A percentile compares a stretch with the other conserved stretches of the same genome.
Evolutionary conservation across 805 yeast species (phyloP).

Genomic region (Priceomyces castillae): DNA sequence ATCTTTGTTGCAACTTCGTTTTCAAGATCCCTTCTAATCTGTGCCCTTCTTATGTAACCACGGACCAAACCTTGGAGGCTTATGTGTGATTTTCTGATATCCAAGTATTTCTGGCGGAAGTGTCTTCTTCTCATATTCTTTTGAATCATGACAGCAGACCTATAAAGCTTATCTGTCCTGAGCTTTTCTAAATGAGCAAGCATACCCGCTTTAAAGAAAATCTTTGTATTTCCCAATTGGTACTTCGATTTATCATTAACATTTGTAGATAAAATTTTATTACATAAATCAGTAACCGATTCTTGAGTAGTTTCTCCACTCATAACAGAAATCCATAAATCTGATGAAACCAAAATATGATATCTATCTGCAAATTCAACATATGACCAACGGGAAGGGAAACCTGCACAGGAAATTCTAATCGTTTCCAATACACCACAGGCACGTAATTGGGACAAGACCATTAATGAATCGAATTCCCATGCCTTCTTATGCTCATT

Average conservation of each 20-base stretch:
- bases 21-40: constrained; percentile 55
- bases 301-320: constrained; percentile 49
- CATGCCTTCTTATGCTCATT: constrained; percentile 92
- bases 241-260: constrained; percentile 68
- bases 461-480: constrained; percentile 95
- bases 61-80: constrained; percentile 59
- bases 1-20: constrained; percentile 61
- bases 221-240: constrained; percentile 90
- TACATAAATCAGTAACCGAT: constrained; percentile 62
- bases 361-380: constrained; percentile 90
- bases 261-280: constrained; percentile 60
- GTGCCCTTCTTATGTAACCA: constrained; percentile 58
- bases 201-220: constrained; percentile 96
- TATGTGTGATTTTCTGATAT: constrained; percentile 51
- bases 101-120: constrained; percentile 60
- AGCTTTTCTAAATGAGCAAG: constrained; percentile 85
- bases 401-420: constrained; percentile 95
- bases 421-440: constrained; percentile 98
- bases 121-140: constrained; percentile 68
- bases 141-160: constrained; percentile 81
- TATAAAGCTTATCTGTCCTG: constrained; percentile 73
- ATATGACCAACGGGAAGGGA: constrained; percentile 94
- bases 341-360: constrained; percentile 74
- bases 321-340: constrained; percentile 61
- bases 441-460: constrained; percentile 89